Evolutionary conservation across 352 stramenopile genomes (phyloP).

Genomic region (Phytophthora citricola): DNA sequence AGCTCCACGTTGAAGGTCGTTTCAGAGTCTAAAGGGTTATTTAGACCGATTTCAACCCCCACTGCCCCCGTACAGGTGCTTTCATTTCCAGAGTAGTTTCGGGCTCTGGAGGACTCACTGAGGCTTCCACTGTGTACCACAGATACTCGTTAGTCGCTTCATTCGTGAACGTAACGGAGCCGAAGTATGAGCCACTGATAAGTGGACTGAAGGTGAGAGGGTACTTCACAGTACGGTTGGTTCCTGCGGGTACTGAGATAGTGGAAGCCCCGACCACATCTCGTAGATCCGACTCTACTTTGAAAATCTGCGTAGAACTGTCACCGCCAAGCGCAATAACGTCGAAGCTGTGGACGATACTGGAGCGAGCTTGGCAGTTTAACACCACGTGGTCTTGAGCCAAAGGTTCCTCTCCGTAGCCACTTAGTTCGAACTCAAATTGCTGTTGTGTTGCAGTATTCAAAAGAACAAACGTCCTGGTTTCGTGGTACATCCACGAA

Average conservation of each 20-base stretch:
- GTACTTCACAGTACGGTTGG: slow-evolving; percentile 59
- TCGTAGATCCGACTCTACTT: slow-evolving; percentile 93
- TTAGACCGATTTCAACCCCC: slow-evolving; percentile 90
- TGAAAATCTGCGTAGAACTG: slow-evolving; percentile 60
- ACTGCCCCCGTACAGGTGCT: slow-evolving; percentile 82
- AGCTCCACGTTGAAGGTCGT: slow-evolving; percentile 90
- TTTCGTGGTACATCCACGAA: slow-evolving; percentile 79
- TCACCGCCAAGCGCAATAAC: slow-evolving; percentile 68
- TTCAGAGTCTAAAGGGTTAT: slow-evolving; percentile 87
- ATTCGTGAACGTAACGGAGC: slow-evolving; percentile 93
- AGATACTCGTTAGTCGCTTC: slow-evolving; percentile 76
- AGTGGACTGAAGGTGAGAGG: slow-evolving; percentile 87
- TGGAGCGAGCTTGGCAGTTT: slow-evolving; percentile 87
- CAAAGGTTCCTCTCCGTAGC: slow-evolving; percentile 89
- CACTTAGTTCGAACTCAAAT: slow-evolving; percentile 91
- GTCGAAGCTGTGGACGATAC: slow-evolving; percentile 75
- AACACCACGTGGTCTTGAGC: slow-evolving; percentile 91
- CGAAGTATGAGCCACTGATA: slow-evolving; percentile 92
- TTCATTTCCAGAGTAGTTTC: slow-evolving; percentile 88
- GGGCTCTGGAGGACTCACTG: slow-evolving; percentile 71
- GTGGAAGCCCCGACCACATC: slow-evolving; percentile 79
- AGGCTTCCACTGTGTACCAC: slow-evolving; percentile 95
- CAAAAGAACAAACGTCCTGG: slow-evolving; percentile 70
- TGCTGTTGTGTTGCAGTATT: slow-evolving; percentile 87
- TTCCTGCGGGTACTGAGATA: slow-evolving; percentile 46